Base-by-base conservation (phyloP, 1,284 basidiomycete genomes). In the Ceratobasidium papillatum region DNA sequence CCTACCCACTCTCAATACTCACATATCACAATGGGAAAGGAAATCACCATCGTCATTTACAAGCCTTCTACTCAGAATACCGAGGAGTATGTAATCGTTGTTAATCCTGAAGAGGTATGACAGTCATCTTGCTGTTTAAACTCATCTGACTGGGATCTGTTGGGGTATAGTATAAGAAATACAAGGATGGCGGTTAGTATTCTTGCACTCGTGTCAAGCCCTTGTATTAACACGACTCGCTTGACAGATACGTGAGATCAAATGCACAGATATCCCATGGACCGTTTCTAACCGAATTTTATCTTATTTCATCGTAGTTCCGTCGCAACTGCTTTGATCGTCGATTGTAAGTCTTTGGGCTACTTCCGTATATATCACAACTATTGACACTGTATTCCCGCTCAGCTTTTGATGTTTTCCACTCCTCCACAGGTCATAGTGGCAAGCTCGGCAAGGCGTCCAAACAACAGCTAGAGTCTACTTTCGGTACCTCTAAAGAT, bases 391-490 rank as follows among this genome's bases (percentile, higher is more conserved):
- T 86, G 84, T 59, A 41, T 14, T 34, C 43, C 41, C n/a, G n/a
- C 52, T 32, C 76, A 86, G 85, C 85, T 1, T 87, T 85, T 80
- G 79, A 84, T 64, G 80, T 87, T 61, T 83, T 85, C 81, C 84
- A 87, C 80, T 91, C 90, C 27, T 81, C 81, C 30, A 91, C 93
- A 81, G 93, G 93, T 12, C 81, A 86, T 11, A 92, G 93, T 81
- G 93, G 93, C 8, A 81, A 88, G 59, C 86, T 93, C 52, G 88
- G 90, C 38, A 84, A 85, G 72, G 86, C 91, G 7, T 94, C 93
- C 19, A 89, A 91, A 63, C 93, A 94, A 80, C 90, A 93, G 79
- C 87, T 94, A 52, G 91, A 93, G 64, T 89, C 83, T 76, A 83
- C 83, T 32, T 94, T 94, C 78, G 89, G 86, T 41, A 87, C 90